Evolutionary conservation across 73 alveolate genomes (phyloP).

Genomic region (Paramecium octaurelia): DNA sequence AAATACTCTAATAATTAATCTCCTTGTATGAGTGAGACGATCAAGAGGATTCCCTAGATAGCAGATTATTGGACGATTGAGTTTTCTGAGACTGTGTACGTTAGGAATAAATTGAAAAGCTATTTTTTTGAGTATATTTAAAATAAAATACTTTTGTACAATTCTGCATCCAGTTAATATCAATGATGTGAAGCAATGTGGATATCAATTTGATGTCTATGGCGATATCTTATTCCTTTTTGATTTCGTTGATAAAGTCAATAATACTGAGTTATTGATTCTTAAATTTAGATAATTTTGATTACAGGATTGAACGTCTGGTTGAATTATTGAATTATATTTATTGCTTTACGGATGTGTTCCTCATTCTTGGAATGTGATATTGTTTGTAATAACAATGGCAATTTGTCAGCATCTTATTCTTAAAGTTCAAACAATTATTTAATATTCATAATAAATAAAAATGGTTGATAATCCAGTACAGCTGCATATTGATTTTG

Average conservation of each 20-base stretch:
- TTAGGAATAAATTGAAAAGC: neutral
- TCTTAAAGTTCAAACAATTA: neutral
- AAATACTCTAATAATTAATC: neutral
- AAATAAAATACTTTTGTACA: neutral
- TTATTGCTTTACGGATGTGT: neutral
- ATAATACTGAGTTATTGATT: neutral
- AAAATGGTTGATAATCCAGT: constrained; percentile 2
- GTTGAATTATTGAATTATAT: neutral
- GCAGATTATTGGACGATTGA: constrained; percentile 6
- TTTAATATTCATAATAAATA: neutral
- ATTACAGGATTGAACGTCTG: neutral
- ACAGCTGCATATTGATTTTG: constrained; percentile 7
- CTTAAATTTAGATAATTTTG: neutral
- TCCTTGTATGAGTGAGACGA: neutral
- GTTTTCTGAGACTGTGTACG: neutral
- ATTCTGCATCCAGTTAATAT: neutral
- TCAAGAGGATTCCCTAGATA: neutral
- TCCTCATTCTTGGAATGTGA: neutral
- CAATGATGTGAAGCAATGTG: constrained; percentile 3
- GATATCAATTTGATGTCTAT: neutral
- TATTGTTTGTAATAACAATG: neutral
- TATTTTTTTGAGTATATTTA: neutral
- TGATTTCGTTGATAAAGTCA: neutral
- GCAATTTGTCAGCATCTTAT: constrained; percentile 2
- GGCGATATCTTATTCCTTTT: neutral